Conservation (phyloP, 345 rosid species). For the Arabidopsis suecica region DNA sequence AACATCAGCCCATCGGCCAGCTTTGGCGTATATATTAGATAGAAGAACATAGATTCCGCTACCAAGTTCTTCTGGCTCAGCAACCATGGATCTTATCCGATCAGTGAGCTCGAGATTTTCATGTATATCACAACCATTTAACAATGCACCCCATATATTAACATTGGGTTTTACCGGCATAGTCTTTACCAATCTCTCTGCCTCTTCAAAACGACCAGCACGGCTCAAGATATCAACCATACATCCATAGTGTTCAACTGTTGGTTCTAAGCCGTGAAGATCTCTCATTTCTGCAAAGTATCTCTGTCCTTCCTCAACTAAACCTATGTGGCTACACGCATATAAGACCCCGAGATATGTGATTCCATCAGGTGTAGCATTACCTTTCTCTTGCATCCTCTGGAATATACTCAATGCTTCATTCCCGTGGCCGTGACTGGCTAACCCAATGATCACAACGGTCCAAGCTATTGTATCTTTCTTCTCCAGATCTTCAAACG, state of each 20-base stretch:
- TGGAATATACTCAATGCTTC: slow-evolving; percentile 54
- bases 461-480: slow-evolving; percentile 63
- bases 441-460: slow-evolving; percentile 55
- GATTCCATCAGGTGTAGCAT: slow-evolving; percentile 52
- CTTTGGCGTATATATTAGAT: slow-evolving; percentile 58
- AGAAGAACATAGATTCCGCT: slow-evolving; percentile 54
- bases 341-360: slow-evolving; percentile 51
- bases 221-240: slow-evolving; percentile 67
- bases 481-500: slow-evolving; percentile 32
- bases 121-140: slow-evolving; percentile 61
- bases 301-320: slow-evolving; percentile 53
- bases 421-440: slow-evolving; percentile 60
- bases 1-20: slow-evolving; percentile 58
- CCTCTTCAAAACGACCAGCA: slow-evolving; percentile 54
- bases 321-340: slow-evolving; percentile 62
- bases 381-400: slow-evolving; percentile 51
- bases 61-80: slow-evolving; percentile 49
- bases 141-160: slow-evolving; percentile 60
- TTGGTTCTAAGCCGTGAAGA: slow-evolving; percentile 48
- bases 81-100: slow-evolving; percentile 43
- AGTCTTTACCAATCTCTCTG: slow-evolving; percentile 49
- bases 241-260: slow-evolving; percentile 54
- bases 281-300: slow-evolving; percentile 52
- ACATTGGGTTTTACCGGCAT: slow-evolving; percentile 54
- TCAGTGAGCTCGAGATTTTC: slow-evolving; percentile 55